These are phyloP conservation scores for Lasiosphaeriaceae sp. DNA, from an alignment of 495 filamentous ascomycete species.

Conservation along the genomic window DNA sequence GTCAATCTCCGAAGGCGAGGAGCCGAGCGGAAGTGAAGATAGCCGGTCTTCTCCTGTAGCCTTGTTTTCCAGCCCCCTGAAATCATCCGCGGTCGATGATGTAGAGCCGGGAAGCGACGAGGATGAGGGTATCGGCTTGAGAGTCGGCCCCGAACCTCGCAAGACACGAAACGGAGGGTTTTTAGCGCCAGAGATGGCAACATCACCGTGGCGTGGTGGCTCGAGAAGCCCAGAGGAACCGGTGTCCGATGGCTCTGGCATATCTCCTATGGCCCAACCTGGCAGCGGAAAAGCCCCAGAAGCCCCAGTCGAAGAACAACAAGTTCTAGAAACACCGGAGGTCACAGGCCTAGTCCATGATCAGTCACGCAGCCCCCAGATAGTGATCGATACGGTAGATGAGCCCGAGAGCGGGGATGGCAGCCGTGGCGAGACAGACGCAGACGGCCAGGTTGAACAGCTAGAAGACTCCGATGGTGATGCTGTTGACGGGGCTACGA, in stretches of 20 bases:
- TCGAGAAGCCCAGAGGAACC: neutral
- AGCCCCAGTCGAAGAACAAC: neutral
- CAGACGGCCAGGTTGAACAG: neutral
- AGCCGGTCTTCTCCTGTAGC: constrained; percentile 8
- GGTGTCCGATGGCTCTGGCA: neutral
- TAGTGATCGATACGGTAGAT: constrained; percentile 10
- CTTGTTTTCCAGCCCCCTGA: constrained; percentile 18
- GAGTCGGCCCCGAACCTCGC: constrained; percentile 7
- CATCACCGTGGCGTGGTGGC: constrained; percentile 1
- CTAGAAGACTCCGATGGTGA: neutral
- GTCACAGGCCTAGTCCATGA: neutral
- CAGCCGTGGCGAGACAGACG: neutral
- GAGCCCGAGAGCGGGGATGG: neutral
- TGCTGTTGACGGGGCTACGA: constrained; percentile 1
- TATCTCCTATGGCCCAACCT: neutral
- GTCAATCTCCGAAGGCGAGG: constrained; percentile 23
- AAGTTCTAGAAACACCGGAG: neutral
- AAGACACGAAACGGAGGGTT: neutral
- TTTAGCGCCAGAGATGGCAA: constrained; percentile 1
- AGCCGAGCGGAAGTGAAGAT: constrained; percentile 8
- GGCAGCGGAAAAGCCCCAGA: neutral
- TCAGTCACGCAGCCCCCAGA: constrained; percentile 5
- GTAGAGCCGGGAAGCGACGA: constrained; percentile 20
- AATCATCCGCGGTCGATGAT: constrained; percentile 5
- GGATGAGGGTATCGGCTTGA: constrained; percentile 29